phyloP scores from a whole-genome alignment of 257 asterid genomes.

The Knoxia roxburghii region DNA sequence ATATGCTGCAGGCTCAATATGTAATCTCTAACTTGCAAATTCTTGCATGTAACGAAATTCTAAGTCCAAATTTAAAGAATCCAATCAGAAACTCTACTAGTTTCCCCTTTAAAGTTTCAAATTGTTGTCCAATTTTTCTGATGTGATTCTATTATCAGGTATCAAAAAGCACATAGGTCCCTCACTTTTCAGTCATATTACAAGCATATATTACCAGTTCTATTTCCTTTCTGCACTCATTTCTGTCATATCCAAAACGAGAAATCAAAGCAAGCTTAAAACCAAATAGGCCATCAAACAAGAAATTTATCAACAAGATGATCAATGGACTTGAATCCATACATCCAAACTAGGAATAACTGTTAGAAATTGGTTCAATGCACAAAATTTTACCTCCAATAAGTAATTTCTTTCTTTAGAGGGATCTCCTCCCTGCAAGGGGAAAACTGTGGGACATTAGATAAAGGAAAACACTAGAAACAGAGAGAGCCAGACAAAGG shows the following conservation, averaged over 20 bases:
- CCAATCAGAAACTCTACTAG: neutral
- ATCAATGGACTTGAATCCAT: neutral
- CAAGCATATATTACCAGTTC: neutral
- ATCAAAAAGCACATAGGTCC: neutral
- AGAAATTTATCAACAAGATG: neutral
- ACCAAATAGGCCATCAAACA: too few species aligned
- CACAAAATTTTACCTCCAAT: conserved; percentile 49
- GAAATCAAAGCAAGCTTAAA: neutral
- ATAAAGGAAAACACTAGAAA: neutral
- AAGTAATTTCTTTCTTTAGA: conserved; percentile 52
- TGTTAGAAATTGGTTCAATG: neutral
- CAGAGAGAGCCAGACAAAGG: neutral
- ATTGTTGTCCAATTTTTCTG: neutral
- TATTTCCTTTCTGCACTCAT: neutral
- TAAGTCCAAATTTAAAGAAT: neutral
- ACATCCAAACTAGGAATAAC: neutral
- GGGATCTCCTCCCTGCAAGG: conserved; percentile 70
- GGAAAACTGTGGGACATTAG: conserved; percentile 4
- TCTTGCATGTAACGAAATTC: neutral
- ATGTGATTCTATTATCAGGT: neutral
- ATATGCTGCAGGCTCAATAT: neutral
- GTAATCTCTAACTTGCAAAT: neutral
- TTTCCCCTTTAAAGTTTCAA: neutral
- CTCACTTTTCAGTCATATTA: too few species aligned
- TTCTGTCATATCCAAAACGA: neutral